A percentile compares a stretch with the other conserved stretches of the same genome.
Evolutionary conservation across 148 eudicot genomes (phyloP).

Genomic region (Persicaria tinctoria): DNA sequence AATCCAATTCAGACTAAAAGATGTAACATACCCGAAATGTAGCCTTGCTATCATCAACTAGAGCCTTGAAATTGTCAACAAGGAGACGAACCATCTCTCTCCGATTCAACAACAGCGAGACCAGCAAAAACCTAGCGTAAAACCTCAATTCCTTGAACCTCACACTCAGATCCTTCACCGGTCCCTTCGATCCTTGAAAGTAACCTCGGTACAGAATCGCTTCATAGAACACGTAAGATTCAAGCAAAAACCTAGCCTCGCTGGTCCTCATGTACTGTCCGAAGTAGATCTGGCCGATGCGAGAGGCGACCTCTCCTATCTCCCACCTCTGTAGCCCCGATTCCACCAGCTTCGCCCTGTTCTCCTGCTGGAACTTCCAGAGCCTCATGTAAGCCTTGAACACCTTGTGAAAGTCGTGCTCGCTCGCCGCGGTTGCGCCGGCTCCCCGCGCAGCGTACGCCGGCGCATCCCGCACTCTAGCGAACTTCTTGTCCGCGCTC

Average conservation of each 20-base stretch:
- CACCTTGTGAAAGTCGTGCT: slow-evolving; percentile 57
- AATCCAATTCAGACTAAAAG: not conserved
- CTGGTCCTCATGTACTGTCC: slow-evolving; percentile 81
- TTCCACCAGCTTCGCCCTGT: slow-evolving; percentile 46
- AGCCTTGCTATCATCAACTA: slow-evolving; percentile 59
- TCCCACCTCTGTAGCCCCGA: slow-evolving; percentile 81
- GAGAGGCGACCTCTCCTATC: slow-evolving; percentile 93
- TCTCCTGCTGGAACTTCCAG: slow-evolving; percentile 79
- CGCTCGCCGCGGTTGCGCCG: slow-evolving; percentile 8
- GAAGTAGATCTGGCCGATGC: slow-evolving; percentile 86
- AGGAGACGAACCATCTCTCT: slow-evolving; percentile 49
- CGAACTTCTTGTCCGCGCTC: slow-evolving; percentile 75
- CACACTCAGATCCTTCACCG: slow-evolving; percentile 42
- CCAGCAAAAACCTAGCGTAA: slow-evolving; percentile 80
- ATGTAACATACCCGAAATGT: slow-evolving; percentile 44
- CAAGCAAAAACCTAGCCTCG: slow-evolving; percentile 69
- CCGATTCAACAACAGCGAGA: slow-evolving; percentile 64
- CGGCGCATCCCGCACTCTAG: slow-evolving; percentile 65
- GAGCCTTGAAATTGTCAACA: slow-evolving; percentile 51
- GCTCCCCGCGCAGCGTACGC: slow-evolving; percentile 38
- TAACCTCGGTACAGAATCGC: slow-evolving; percentile 66
- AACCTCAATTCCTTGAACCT: slow-evolving; percentile 94
- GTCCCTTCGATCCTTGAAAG: slow-evolving; percentile 30
- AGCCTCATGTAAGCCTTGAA: slow-evolving; percentile 76
- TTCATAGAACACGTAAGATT: slow-evolving; percentile 76